phyloP scores from a whole-genome alignment of 495 filamentous ascomycete species.

The Hyaloscypha hepaticicola region DNA sequence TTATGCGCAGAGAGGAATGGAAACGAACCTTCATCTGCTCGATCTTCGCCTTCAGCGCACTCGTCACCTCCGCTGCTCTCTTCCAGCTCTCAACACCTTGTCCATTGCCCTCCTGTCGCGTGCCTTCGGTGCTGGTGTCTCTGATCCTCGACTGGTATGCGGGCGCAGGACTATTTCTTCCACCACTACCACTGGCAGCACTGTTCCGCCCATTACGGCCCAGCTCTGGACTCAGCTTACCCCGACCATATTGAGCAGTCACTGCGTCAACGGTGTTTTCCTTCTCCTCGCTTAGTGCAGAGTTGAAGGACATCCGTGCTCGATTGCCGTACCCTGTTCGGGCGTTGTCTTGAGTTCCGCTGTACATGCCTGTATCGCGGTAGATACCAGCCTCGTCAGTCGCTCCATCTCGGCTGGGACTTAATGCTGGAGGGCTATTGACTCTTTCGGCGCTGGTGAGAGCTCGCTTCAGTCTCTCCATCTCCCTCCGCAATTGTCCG shows the following conservation, averaged over 20 bases:
- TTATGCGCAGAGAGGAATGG: not conserved
- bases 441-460: constrained; percentile 51
- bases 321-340: constrained; percentile 29
- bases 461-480: constrained; percentile 87
- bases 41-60: constrained; percentile 92
- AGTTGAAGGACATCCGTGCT: constrained; percentile 65
- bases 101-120: constrained; percentile 36
- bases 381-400: constrained; percentile 55
- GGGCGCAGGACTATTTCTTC: constrained; percentile 32
- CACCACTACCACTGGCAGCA: constrained; percentile 34
- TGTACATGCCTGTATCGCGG: constrained; percentile 47
- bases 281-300: constrained; percentile 78
- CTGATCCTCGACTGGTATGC: constrained; percentile 28
- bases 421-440: constrained; percentile 40
- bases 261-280: constrained; percentile 60
- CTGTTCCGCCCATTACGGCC: constrained; percentile 36
- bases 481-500: constrained; percentile 79
- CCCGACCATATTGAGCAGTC: constrained; percentile 39
- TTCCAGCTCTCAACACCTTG: constrained; percentile 92
- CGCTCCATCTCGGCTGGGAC: constrained; percentile 41
- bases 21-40: constrained; percentile 65
- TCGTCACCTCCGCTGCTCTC: constrained; percentile 97
- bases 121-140: constrained; percentile 31
- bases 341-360: constrained; percentile 25
- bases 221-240: constrained; percentile 54